Base-by-base conservation (phyloP, 1,284 basidiomycete species). In the Cryptococcus sp. region DNA sequence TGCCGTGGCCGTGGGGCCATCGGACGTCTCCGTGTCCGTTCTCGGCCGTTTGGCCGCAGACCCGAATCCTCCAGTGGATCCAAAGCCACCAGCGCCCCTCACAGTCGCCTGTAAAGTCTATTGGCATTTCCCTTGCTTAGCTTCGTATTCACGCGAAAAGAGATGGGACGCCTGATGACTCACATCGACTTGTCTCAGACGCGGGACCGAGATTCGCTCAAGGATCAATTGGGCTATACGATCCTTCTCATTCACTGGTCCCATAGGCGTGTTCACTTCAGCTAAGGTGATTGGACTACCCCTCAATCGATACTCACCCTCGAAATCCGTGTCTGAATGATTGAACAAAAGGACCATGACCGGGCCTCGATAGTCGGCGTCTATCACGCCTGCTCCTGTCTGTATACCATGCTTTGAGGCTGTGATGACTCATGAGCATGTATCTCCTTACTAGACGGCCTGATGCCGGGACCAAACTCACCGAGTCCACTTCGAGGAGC, bases 321-420 rank as follows among this genome's bases (percentile, higher is more conserved):
- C 81, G 73, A 97, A 98, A 71, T 96, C 92, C 61, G 85, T 80
- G 69, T 94, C 90, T 0, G 88, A 88, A 59, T 89, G 85, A 76
- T 99, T 99, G 85, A 95, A 98, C 40, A 99, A 83, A 25, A 99
- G 82, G n/a, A 98, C 91, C 74, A 90, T 93, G 55, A 99, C 85
- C 8, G 87, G 82, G 5, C 96, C 95, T 41, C 96, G 85, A 78
- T 99, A 99, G 77, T 99, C 95, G 13, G 91, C 89, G 67, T 99
- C 96, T 58, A 99, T 86, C 19, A 99, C 95, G 39, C 95, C 95
- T 5, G 95, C 96, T 1, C 95, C 95, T 0, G 91, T 94, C 75
- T 96, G 90, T 62, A 99, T 97, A 84, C 93, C 92, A 79, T 92
- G 93, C 77, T 99, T 99, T 25, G 89, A 89, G 4, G 95, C 94